Percentiles rank a stretch among this genome's conserved stretches.
Evolutionary conservation across 1,139 yeast species (phyloP).

Genomic region (Candida smagusa): DNA sequence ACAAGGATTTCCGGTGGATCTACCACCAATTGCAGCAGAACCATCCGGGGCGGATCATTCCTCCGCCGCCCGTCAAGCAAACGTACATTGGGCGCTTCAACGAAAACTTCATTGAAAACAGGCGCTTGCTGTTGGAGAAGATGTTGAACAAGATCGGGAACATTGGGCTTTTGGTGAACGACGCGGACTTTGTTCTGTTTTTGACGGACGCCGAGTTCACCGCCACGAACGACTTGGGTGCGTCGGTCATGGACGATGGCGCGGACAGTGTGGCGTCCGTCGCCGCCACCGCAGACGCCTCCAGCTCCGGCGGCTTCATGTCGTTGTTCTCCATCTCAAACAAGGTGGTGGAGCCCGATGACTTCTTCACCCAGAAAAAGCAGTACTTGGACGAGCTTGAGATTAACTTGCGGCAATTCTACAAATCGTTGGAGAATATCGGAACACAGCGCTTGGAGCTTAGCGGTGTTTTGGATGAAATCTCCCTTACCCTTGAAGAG

Average conservation of each 20-base stretch:
- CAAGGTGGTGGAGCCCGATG: conserved; percentile 75
- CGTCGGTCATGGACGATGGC: conserved; percentile 13
- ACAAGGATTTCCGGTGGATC: conserved; percentile 82
- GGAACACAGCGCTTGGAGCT: conserved; percentile 76
- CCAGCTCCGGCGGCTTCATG: conserved; percentile 50
- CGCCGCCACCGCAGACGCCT: conserved; percentile 14
- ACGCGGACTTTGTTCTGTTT: conserved; percentile 75
- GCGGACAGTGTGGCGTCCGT: conserved; percentile 24
- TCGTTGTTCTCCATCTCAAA: conserved; percentile 56
- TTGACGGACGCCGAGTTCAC: conserved; percentile 70
- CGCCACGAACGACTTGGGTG: conserved; percentile 44
- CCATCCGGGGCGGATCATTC: conserved; percentile 88
- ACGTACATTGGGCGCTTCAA: conserved; percentile 81
- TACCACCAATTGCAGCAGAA: conserved; percentile 83
- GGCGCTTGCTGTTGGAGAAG: conserved; percentile 81
- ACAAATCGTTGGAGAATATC: conserved; percentile 71
- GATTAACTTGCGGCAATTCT: conserved; percentile 63
- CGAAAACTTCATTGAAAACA: conserved; percentile 81
- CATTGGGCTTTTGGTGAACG: conserved; percentile 57
- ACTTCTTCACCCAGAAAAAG: conserved; percentile 68
- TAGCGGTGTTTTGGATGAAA: conserved; percentile 41
- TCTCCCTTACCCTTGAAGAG: conserved; percentile 62
- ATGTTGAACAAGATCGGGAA: conserved; percentile 73
- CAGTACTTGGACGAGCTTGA: conserved; percentile 72
- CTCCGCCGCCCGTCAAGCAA: conserved; percentile 97